These are phyloP conservation scores for Naganishia liquefaciens DNA, from an alignment of 1,284 basidiomycete genomes.

Conservation along the genomic window DNA sequence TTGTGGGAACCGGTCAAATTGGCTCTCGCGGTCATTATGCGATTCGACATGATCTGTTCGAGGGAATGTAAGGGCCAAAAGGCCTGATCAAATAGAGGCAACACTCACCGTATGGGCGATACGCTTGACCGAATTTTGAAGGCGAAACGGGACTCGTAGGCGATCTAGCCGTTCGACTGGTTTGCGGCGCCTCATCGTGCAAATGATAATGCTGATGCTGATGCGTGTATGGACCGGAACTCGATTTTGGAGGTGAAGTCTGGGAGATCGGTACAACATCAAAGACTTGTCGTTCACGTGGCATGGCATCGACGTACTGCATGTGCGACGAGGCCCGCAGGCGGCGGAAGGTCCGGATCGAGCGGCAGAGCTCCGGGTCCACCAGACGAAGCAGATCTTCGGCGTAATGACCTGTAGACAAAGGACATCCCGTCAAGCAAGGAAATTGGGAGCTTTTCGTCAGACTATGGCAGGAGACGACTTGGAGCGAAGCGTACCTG, in stretches of 20 bases:
- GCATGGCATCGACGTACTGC: slow-evolving; percentile 54
- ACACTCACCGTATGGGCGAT: slow-evolving; percentile 4
- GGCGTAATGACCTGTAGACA: slow-evolving; percentile 64
- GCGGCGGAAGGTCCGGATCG: slow-evolving; percentile 78
- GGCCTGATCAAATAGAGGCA: too few species aligned
- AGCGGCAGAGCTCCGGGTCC: slow-evolving; percentile 75
- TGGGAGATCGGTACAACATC: slow-evolving; percentile 7
- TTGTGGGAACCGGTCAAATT: slow-evolving; percentile 18
- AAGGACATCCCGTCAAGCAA: slow-evolving; percentile 3
- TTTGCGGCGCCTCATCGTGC: slow-evolving; percentile 13
- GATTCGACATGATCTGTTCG: neutral
- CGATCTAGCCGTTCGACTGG: slow-evolving; percentile 2
- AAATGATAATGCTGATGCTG: slow-evolving; percentile 34
- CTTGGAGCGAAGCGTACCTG: slow-evolving; percentile 45
- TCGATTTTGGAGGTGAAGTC: slow-evolving; percentile 35
- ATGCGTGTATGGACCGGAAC: slow-evolving; percentile 14
- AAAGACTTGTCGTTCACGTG: slow-evolving; percentile 53
- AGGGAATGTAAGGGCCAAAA: neutral
- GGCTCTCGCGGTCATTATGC: slow-evolving; percentile 14
- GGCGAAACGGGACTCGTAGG: slow-evolving; percentile 23
- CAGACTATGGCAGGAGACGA: neutral
- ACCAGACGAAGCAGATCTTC: slow-evolving; percentile 70
- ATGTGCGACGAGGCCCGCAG: slow-evolving; percentile 22
- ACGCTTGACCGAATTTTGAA: neutral
- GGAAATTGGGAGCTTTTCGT: neutral